Conservation (phyloP, 208 protist genomes). For the Leptomonas pyrrhocoris region DNA sequence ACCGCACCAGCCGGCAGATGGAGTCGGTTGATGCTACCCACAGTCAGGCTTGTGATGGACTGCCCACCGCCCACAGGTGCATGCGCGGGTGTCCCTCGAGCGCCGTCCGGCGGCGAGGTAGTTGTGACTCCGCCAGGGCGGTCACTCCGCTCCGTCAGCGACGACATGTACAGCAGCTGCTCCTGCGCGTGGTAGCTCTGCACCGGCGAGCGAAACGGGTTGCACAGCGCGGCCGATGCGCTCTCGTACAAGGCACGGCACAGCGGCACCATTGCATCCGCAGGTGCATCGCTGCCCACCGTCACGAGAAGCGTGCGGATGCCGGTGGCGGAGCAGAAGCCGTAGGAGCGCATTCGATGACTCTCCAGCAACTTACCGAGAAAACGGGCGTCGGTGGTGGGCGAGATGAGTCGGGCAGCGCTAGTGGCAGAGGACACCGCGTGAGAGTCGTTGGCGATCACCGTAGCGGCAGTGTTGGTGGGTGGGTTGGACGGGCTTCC, state of each 20-base stretch:
- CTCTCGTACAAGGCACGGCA: conserved; percentile 80
- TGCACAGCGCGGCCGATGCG: conserved; percentile 71
- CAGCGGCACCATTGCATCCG: conserved; percentile 84
- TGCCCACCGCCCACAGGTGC: not conserved
- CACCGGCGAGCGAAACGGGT: conserved; percentile 66
- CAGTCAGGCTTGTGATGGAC: conserved; percentile 10
- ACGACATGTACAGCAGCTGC: conserved; percentile 37
- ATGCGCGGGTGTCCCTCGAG: not conserved
- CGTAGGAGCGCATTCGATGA: conserved; percentile 72
- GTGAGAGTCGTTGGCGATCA: conserved; percentile 17
- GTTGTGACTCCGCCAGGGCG: not conserved
- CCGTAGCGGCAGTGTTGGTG: not conserved
- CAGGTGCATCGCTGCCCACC: conserved; percentile 57
- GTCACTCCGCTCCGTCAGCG: conserved; percentile 15
- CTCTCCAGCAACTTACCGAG: conserved; percentile 68
- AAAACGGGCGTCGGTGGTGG: conserved; percentile 70
- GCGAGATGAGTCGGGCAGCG: conserved; percentile 30
- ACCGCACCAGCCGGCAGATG: conserved; percentile 21
- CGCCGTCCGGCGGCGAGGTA: conserved; percentile 2
- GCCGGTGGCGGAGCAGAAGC: conserved; percentile 77
- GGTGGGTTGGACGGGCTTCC: not conserved
- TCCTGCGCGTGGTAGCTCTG: conserved; percentile 51
- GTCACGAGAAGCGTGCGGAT: conserved; percentile 73
- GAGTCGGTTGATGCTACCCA: not conserved
- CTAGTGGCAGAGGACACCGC: conserved; percentile 19